Base-by-base conservation (phyloP, 768 basidiomycete species). In the Gyrodon lividus region DNA sequence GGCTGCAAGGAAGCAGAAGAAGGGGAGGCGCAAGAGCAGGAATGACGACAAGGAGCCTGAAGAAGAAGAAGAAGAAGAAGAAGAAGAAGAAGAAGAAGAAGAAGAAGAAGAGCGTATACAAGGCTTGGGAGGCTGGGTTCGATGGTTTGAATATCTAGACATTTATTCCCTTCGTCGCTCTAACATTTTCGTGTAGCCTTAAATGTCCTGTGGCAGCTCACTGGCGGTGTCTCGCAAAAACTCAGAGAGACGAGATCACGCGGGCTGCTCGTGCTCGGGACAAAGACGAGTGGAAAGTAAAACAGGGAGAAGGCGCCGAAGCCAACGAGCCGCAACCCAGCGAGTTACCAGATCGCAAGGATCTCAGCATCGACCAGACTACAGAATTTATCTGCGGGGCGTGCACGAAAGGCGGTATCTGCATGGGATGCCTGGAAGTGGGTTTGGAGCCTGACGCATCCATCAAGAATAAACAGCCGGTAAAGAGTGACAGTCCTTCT, bases 351-450 rank as follows among this genome's bases (percentile, higher is more conserved):
- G 81, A 80, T 63, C 77, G 81, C 28, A 59, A 63, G 13, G 73
- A 66, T 0, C 71, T 92, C 10, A 70, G 69, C 39, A 53, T 72
- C 31, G 61, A 79, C 52, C 77, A 89, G 66, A 87, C 79, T 7
- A 91, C 89, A 0, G 87, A 91, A 58, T 93, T 91, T 57, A 72
- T 90, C 24, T 93, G 91, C 61, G 80, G 83, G 31, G 68, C 79
- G 7, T 92, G 91, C 64, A 78, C 74, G 64, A 87, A 85, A 60
- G 88, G 87, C 7, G 87, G 87, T 13, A 67, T 81, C n/a, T 93
- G 90, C 65, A 84, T 92, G 78, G 77, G 77, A 16, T 93, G 90
- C 66, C 76, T 76, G 68, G 78, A 84, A 57, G 69, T 74, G 26
- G 84, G 75, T 7, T 59, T 84, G 33, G 64, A 77, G 49, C 74